Percentiles rank a stretch among this genome's conserved stretches.
Conservation (phyloP, 2,329 filamentous ascomycete species). For the Myriosclerotinia scirpicola region DNA sequence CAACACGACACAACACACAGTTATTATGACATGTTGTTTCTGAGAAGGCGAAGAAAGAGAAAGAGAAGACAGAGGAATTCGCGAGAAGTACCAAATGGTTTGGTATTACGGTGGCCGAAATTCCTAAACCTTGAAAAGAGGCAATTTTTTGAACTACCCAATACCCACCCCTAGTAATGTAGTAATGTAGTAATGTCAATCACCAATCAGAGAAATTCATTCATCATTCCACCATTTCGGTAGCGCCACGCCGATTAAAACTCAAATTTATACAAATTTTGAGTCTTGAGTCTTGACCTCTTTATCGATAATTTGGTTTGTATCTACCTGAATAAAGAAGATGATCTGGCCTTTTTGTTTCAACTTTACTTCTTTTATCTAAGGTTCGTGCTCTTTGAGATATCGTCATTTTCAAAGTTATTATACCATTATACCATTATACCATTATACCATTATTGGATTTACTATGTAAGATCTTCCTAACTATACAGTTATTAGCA, state of each 20-base stretch:
- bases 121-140: neutral
- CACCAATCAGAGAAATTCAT: neutral
- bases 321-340: neutral
- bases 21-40: neutral
- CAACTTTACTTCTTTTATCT: too few species aligned
- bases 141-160: neutral
- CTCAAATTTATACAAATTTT: neutral
- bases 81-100: too few species aligned
- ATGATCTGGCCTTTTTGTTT: slow-evolving; percentile 12
- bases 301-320: neutral
- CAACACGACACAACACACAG: neutral
- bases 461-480: too few species aligned
- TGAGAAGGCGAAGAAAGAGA: neutral
- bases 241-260: slow-evolving; percentile 5
- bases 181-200: too few species aligned
- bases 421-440: too few species aligned
- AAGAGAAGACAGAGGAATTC: neutral
- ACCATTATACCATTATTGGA: too few species aligned
- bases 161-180: too few species aligned
- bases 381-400: too few species aligned
- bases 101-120: too few species aligned
- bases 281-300: neutral
- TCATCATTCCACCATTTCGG: neutral
- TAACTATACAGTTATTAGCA: too few species aligned
- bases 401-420: too few species aligned